Conservation (phyloP, 345 rosid species). For the Stellera chamaejasme region DNA sequence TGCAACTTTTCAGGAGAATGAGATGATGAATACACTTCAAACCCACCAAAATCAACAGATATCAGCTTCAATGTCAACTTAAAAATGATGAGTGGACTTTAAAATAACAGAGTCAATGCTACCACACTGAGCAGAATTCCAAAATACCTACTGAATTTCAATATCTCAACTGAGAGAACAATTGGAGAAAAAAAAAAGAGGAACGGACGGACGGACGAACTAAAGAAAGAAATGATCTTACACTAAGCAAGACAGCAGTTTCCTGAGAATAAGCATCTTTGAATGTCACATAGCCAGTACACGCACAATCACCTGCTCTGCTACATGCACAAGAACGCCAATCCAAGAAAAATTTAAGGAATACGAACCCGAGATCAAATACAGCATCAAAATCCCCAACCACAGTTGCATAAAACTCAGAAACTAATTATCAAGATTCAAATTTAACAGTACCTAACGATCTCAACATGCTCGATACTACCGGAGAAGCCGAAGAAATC, state of each 20-base stretch:
- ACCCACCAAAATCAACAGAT: no score
- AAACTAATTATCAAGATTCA: not conserved
- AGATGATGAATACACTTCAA: no score
- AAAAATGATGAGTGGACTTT: no score
- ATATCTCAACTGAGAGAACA: no score
- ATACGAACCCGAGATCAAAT: not conserved
- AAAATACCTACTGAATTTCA: no score
- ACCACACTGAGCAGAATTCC: no score
- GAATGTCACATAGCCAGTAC: constrained; percentile 74
- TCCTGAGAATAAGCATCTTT: constrained; percentile 71
- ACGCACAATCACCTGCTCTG: constrained; percentile 42
- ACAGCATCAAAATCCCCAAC: not conserved
- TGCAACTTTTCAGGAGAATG: no score
- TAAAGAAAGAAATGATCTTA: constrained; percentile 17
- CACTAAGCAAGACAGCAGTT: constrained; percentile 77
- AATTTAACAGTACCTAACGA: constrained; percentile 36
- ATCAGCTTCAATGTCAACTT: no score
- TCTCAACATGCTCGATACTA: constrained; percentile 46
- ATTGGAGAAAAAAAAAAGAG: no score
- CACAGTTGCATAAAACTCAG: not conserved
- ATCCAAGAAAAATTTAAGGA: not conserved
- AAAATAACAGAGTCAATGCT: no score
- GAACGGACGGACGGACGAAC: no score
- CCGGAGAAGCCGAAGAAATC: constrained; percentile 81
- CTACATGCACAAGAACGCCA: not conserved